A percentile compares a stretch with the other conserved stretches of the same genome.
These are phyloP conservation scores for Chlamydomonas reinhardtii DNA, from an alignment of 163 green algal species.

Conservation along the genomic window DNA sequence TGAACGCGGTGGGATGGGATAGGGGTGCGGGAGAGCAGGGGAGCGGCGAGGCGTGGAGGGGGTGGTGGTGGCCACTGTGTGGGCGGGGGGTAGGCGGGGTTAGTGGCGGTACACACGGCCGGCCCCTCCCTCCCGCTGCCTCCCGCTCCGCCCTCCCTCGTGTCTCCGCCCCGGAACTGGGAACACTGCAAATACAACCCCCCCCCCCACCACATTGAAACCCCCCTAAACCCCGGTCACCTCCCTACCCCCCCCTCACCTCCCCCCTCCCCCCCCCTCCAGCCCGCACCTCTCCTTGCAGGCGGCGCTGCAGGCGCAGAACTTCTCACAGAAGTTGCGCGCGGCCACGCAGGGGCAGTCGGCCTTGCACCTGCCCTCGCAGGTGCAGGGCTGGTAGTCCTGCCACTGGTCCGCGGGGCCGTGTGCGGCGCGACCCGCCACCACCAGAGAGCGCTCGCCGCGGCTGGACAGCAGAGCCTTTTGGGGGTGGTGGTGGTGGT, in stretches of 20 bases:
- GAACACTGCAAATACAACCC: too few species aligned
- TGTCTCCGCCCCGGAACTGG: too few species aligned
- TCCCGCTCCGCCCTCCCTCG: too few species aligned
- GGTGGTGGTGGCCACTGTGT: too few species aligned
- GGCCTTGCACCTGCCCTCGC: conserved; percentile 43
- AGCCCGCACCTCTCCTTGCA: conserved; percentile 48
- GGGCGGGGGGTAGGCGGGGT: too few species aligned
- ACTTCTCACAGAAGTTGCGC: conserved; percentile 93
- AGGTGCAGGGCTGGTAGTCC: conserved; percentile 57
- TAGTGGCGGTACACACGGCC: too few species aligned
- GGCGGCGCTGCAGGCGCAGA: conserved; percentile 77
- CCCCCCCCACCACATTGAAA: too few species aligned
- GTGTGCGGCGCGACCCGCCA: background rate
- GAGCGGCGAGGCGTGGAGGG: too few species aligned
- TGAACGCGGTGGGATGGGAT: too few species aligned
- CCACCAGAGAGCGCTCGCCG: conserved; percentile 17
- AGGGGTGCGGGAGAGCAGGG: too few species aligned
- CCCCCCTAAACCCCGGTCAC: too few species aligned
- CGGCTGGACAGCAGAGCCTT: conserved; percentile 42
- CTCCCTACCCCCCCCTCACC: background rate
- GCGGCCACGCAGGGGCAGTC: conserved; percentile 78
- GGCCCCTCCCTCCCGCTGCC: too few species aligned
- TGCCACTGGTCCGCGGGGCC: conserved; percentile 30
- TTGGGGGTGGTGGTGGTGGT: conserved; percentile 42
- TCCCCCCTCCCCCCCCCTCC: background rate